Evolutionary conservation across 1,284 basidiomycete genomes (phyloP).

Genomic region (Golubevia sp.): DNA sequence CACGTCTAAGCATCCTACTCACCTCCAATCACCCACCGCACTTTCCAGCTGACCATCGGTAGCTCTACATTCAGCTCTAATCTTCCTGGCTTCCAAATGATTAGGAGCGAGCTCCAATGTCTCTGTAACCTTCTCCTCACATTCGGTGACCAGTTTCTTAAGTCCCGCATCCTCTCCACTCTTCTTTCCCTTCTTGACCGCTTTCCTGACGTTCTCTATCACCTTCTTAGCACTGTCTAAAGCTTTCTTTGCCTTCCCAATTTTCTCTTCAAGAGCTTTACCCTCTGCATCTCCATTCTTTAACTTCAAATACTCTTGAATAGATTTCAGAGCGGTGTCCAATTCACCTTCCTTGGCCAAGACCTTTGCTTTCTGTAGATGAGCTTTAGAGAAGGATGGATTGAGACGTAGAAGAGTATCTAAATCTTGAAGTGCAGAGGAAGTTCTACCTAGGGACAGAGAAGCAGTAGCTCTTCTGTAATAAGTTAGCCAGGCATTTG

Average conservation of each 20-base stretch:
- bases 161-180: slow-evolving; percentile 2
- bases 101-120: slow-evolving; percentile 47
- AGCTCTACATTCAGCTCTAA: slow-evolving; percentile 41
- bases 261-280: too few relatives aligned
- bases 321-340: slow-evolving; percentile 1
- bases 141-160: slow-evolving; percentile 13
- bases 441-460: slow-evolving; percentile 51
- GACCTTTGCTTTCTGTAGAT: slow-evolving; percentile 47
- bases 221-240: slow-evolving; percentile 17
- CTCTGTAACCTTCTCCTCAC: slow-evolving; percentile 31
- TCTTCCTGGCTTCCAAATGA: slow-evolving; percentile 34
- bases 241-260: too few relatives aligned
- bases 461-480: slow-evolving; percentile 54
- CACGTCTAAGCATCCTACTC: too few relatives aligned
- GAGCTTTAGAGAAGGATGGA: slow-evolving; percentile 50
- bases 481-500: slow-evolving; percentile 46
- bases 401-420: slow-evolving; percentile 38
- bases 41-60: slow-evolving; percentile 39
- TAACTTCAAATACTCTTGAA: background rate
- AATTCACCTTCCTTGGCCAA: slow-evolving; percentile 49
- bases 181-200: slow-evolving; percentile 9
- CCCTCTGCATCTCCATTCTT: background rate
- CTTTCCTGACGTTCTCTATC: background rate
- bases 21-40: slow-evolving; percentile 52
- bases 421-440: slow-evolving; percentile 45